Base-by-base conservation (phyloP, 768 basidiomycete species). In the Suillus subaureus region DNA sequence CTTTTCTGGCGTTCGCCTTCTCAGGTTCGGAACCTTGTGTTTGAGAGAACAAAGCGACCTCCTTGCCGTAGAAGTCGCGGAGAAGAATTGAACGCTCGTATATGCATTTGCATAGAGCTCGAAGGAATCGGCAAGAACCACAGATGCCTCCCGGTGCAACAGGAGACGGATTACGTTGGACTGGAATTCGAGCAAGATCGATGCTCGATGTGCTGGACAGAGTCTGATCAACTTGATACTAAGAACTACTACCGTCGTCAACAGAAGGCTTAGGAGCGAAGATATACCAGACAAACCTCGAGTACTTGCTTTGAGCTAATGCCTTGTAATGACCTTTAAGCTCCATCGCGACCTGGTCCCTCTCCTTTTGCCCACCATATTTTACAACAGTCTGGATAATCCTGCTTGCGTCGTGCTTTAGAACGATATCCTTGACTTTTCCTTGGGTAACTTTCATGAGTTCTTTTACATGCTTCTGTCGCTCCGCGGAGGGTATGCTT, bases 401-500 rank as follows among this genome's bases (percentile, higher is more conserved):
- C 68, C 90, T 86, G 71, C 93, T 94, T 9, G 94, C 94, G 75
- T 97, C 94, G 71, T 97, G 96, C 76, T 96, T 97, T 73, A 93
- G 85, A 2, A 92, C 90, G 43, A 97, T 88, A 39, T 96, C 94
- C 66, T 89, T 89, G 52, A 97, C 88, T 69, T 89, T 88, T 6
- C 94, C 94, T 26, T 90, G 86, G 26, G 95, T 87, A 54, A 90
- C 83, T 37, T 81, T 79, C 87, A 94, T 93, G 11, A 98, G 83
- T 33, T 87, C 85, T 55, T 83, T 80, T 65, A 97, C 81, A 58
- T 94, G 88, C 70, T 88, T 87, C 68, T 89, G 87, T 28, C 95
- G 87, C 71, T 96, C 91, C 31, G 85, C 76, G 26, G 88, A 79
- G 0, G 87, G 78, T 45, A 95, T 83, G 57, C 87, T 86, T 77